Evolutionary conservation across 148 eudicot species (phyloP).

Genomic region (Spergularia bocconei): DNA sequence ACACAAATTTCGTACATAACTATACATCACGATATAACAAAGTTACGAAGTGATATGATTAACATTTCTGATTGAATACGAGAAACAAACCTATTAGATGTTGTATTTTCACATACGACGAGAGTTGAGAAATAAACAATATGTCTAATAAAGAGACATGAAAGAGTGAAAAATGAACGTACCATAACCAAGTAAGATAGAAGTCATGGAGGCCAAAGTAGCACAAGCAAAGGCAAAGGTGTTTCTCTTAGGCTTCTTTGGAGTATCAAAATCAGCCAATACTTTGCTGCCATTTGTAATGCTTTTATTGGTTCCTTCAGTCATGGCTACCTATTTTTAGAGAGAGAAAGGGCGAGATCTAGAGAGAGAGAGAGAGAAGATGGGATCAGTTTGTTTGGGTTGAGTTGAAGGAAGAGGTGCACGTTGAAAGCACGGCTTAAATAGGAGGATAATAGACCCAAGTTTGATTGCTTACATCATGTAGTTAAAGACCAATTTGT

Average conservation of each 20-base stretch:
- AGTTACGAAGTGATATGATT: too few relatives aligned
- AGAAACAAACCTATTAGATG: too few relatives aligned
- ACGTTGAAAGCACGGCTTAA: background rate
- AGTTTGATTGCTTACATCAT: conserved; percentile 2
- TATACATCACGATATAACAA: too few relatives aligned
- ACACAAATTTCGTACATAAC: too few relatives aligned
- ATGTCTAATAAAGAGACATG: too few relatives aligned
- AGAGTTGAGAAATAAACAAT: too few relatives aligned
- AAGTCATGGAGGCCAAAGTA: conserved; percentile 55
- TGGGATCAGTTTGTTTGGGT: background rate
- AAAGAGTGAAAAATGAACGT: background rate
- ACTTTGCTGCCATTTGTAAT: conserved; percentile 12
- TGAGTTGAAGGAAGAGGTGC: background rate
- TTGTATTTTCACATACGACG: too few relatives aligned
- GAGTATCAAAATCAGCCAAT: conserved; percentile 27
- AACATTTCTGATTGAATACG: too few relatives aligned
- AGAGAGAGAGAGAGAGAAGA: background rate
- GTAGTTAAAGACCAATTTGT: background rate
- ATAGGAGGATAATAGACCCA: background rate
- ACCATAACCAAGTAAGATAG: conserved; percentile 58
- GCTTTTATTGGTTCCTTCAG: background rate
- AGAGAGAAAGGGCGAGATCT: background rate
- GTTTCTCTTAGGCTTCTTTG: conserved; percentile 45
- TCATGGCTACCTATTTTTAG: background rate
- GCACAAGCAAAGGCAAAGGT: conserved; percentile 56